A percentile compares a stretch with the other conserved stretches of the same genome.
Conservation (phyloP, 495 filamentous ascomycete species). For the Annulohypoxylon maeteangense region DNA sequence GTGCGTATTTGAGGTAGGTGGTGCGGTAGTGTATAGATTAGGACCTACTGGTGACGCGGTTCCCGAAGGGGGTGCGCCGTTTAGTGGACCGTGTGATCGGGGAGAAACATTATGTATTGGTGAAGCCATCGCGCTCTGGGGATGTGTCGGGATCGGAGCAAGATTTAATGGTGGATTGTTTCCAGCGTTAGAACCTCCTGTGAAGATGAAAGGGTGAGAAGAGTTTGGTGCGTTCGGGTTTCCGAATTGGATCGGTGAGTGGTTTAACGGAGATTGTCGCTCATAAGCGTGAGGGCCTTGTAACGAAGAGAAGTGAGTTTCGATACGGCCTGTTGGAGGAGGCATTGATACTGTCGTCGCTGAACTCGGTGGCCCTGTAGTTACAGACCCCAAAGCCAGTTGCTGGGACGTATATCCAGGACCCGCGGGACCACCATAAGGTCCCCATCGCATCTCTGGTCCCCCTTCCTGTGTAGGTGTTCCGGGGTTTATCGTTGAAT, state of each 20-base stretch:
- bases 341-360: conserved; percentile 47
- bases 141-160: conserved; percentile 44
- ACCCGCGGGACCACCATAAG: conserved; percentile 36
- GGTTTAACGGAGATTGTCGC: conserved; percentile 46
- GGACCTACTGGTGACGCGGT: conserved; percentile 47
- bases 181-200: conserved; percentile 37
- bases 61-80: conserved; percentile 42
- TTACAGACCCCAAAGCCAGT: conserved; percentile 43
- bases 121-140: conserved; percentile 43
- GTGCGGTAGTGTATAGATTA: conserved; percentile 48
- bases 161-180: conserved; percentile 46
- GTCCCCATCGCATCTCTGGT: conserved; percentile 45
- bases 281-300: conserved; percentile 44
- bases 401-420: conserved; percentile 37
- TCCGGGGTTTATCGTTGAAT: conserved; percentile 38
- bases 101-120: conserved; percentile 47
- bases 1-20: conserved; percentile 45
- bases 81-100: conserved; percentile 40
- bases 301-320: conserved; percentile 47
- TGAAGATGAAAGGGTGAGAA: conserved; percentile 46
- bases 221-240: conserved; percentile 38
- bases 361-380: conserved; percentile 44
- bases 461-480: conserved; percentile 42
- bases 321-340: conserved; percentile 45
- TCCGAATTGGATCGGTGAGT: conserved; percentile 45